phyloP scores from a whole-genome alignment of 441 rosid species.

The Geranium incanum region DNA sequence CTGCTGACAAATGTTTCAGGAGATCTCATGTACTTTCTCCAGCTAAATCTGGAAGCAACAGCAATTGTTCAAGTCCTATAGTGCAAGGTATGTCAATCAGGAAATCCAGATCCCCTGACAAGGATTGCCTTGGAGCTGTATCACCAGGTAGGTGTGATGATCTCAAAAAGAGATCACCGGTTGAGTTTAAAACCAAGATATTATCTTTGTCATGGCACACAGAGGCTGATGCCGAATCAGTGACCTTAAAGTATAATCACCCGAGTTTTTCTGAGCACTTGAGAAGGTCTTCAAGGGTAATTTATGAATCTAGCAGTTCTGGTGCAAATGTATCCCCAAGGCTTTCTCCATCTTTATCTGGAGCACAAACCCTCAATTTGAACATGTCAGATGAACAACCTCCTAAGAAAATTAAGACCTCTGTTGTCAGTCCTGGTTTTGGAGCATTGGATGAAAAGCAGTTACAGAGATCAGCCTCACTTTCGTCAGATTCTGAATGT shows the following conservation, averaged over 20 bases:
- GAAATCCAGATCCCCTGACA: conserved; percentile 4
- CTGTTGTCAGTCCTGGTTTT: background rate
- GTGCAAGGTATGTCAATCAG: conserved; percentile 8
- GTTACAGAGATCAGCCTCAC: conserved; percentile 13
- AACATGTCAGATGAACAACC: background rate
- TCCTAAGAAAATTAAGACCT: conserved; percentile 3
- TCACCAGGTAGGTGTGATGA: conserved; percentile 11
- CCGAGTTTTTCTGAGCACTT: conserved; percentile 2
- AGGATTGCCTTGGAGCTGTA: background rate
- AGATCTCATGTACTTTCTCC: conserved; percentile 22
- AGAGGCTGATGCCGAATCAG: conserved; percentile 16
- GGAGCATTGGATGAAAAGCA: conserved; percentile 19
- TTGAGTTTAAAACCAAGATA: conserved; percentile 16
- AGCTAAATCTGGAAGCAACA: conserved; percentile 15
- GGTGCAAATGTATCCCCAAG: conserved; percentile 18
- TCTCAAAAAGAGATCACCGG: conserved; percentile 20
- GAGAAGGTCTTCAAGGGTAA: conserved; percentile 29
- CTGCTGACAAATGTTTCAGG: conserved; percentile 13
- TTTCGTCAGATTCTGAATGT: conserved; percentile 9
- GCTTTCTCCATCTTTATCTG: conserved; percentile 3
- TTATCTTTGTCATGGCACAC: conserved; percentile 16
- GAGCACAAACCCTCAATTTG: background rate
- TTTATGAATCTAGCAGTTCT: conserved; percentile 18
- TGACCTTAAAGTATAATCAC: conserved; percentile 6
- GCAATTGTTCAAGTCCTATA: conserved; percentile 14